phyloP scores from a whole-genome alignment of 495 filamentous ascomycete species.

The Terfezia claveryi region DNA sequence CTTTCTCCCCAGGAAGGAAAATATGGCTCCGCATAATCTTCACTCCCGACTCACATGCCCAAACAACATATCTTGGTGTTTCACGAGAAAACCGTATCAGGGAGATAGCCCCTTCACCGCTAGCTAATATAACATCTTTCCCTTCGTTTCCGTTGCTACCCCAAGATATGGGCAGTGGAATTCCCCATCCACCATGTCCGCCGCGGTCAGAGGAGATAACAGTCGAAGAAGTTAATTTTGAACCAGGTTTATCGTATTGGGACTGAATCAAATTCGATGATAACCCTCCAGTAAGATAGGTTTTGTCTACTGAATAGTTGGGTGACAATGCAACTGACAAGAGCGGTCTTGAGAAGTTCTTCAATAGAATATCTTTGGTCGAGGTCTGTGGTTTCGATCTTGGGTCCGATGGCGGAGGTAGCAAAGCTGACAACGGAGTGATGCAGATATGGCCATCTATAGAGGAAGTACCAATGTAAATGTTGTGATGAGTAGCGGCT shows the following conservation, averaged over 20 bases:
- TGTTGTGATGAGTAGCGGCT: slow-evolving; percentile 54
- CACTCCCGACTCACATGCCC: slow-evolving; percentile 89
- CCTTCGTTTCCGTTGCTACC: slow-evolving; percentile 39
- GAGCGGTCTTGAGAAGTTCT: slow-evolving; percentile 84
- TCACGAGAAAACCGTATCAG: slow-evolving; percentile 72
- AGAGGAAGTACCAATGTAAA: slow-evolving; percentile 80
- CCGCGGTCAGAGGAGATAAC: neutral
- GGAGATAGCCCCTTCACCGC: slow-evolving; percentile 74
- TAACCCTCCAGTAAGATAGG: slow-evolving; percentile 73
- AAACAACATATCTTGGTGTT: slow-evolving; percentile 73
- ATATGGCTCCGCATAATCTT: slow-evolving; percentile 91
- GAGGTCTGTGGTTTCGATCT: slow-evolving; percentile 18
- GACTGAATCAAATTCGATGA: slow-evolving; percentile 84
- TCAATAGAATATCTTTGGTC: slow-evolving; percentile 53
- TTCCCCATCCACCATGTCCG: slow-evolving; percentile 53
- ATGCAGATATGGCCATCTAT: slow-evolving; percentile 91
- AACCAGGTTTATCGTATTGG: slow-evolving; percentile 48
- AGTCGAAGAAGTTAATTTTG: slow-evolving; percentile 35
- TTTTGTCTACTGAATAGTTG: slow-evolving; percentile 69
- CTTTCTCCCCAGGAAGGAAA: slow-evolving; percentile 28
- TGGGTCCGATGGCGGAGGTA: slow-evolving; percentile 7
- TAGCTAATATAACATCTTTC: slow-evolving; percentile 74
- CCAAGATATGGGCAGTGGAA: slow-evolving; percentile 45
- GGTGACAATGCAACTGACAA: slow-evolving; percentile 79
- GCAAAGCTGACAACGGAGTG: slow-evolving; percentile 46